Evolutionary conservation across 1,284 basidiomycete genomes (phyloP).

Genomic region (Coniferiporia sulphurascens): DNA sequence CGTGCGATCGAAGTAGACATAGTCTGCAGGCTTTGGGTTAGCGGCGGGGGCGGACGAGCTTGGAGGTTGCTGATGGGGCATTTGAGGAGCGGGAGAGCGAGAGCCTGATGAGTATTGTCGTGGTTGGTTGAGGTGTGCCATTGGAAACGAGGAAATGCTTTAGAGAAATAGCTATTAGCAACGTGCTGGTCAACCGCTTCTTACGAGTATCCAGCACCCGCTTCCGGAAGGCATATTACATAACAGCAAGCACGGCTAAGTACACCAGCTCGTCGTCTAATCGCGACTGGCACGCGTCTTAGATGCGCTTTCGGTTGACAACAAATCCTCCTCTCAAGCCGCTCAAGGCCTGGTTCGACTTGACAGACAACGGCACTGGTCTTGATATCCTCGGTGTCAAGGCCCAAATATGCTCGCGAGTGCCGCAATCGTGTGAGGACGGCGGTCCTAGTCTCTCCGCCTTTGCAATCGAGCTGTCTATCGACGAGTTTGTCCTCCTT

Average conservation of each 20-base stretch:
- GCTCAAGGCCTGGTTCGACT: slow-evolving; percentile 17
- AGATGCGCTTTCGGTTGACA: slow-evolving; percentile 17
- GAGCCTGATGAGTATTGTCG: slow-evolving; percentile 13
- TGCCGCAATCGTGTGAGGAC: slow-evolving; percentile 4
- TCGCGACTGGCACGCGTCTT: neutral
- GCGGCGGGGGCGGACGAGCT: slow-evolving; percentile 18
- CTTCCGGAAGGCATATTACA: neutral
- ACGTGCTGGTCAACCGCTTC: neutral
- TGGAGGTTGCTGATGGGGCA: slow-evolving; percentile 25
- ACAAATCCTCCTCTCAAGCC: slow-evolving; percentile 14
- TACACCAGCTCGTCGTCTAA: neutral
- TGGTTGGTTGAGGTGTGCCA: slow-evolving; percentile 19
- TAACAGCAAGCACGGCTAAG: neutral
- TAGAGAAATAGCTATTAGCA: neutral
- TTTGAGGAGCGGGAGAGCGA: slow-evolving; percentile 10
- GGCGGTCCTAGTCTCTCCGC: neutral
- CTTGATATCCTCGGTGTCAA: slow-evolving; percentile 8
- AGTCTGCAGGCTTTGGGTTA: slow-evolving; percentile 50
- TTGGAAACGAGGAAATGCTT: neutral
- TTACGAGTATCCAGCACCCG: neutral
- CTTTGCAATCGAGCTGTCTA: slow-evolving; percentile 4
- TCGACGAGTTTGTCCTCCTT: slow-evolving; percentile 18
- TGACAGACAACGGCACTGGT: neutral
- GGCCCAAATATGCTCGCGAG: slow-evolving; percentile 10
- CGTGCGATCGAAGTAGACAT: slow-evolving; percentile 95